Base-by-base conservation (phyloP, 1,284 basidiomycete species). In the Ustilago loliicola region DNA sequence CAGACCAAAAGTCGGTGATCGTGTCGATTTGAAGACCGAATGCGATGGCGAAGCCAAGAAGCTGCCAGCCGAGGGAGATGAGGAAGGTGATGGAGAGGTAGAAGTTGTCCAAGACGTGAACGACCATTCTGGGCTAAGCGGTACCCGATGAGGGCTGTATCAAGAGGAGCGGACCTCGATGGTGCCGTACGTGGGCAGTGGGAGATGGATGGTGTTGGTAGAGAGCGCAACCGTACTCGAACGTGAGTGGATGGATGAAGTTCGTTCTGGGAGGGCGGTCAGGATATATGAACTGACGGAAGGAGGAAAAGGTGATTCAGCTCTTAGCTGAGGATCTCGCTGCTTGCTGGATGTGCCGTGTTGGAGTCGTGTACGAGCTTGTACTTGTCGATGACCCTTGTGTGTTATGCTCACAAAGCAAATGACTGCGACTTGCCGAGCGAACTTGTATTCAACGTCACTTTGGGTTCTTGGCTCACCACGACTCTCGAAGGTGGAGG, bases 11-110 rank as follows among this genome's bases (percentile, higher is more conserved):
- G 59, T 84, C 82, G 68, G 83, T 85, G 66, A 83, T 82, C 67
- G 62, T 83, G 77, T 85, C 84, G 67, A 78, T 84, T 62, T 85
- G 82, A 3, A 85, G 76, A 1, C 64, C 58, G 50, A 78, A 85
- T 3, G 80, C 80, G 63, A 93, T 90, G 15, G 89, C 88, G 80
- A 93, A 93, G 6, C 92, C 92, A 0, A 88, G 73, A 1, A 91
- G 87, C 82, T 93, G 92, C 85, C 91, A 93, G 23, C 87, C 91
- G 27, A 91, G 84, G 0, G 92, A 92, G 66, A 93, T 89, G 42
- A 93, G 88, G 27, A 92, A 86, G 7, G 92, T 91, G 38, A 93
- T 88, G n/a, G 88, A 86, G 4, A 93, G 89, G 82, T 92, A 92
- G 83, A 90, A 91, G 51, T 87, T 86, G 86, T 93, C 92, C 21